Evolutionary conservation across 108 stramenopile species (phyloP), one percentile per base, ranked within the genome.

Genomic region (Cyclostephanos tholiformis): DNA sequence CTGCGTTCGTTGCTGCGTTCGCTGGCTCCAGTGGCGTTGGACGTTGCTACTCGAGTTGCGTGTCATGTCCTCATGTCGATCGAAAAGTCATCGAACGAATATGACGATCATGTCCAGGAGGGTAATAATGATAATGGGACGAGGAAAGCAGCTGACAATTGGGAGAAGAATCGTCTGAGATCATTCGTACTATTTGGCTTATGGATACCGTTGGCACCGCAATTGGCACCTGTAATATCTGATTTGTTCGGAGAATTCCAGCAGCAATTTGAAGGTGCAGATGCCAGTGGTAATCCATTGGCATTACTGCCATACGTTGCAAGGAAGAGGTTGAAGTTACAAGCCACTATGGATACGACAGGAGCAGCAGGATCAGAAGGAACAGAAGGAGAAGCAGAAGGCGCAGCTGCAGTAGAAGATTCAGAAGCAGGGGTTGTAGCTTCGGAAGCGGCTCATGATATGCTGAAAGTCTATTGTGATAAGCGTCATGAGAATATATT

Each of bases 191-290:
- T 95, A 26, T 82, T 91, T 67, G 85, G 89, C 20, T 78, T 76
- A 57, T 95, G 95, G 95, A 60, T 93, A 30, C 87, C 88, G 4
- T 49, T 93, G 20, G 95, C 95, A 50, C 92, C 95, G 22, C 92
- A 93, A 57, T 46, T 93, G 59, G 77, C 84, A 23, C 91, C 89
- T 19, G 72, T 95, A 44, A 82, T 82, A 10, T 80, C 79, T 11
- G 89, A 92, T 61, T 75, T 91, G 67, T 88, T 90, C 58, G 59
- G 59, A 30, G 68, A 53, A 43, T 53, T 59, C 43, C 60, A 44
- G 23, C 49, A 30, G 1, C 26, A 35, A 26, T 46, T 29, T n/a
- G 51, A 16, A 23, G 74, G 27, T 20, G 60, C n/a, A 36, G 76
- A 39, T 30, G 48, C 13, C n/a, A 52, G 32, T 52, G 19, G 36